Percentiles rank a stretch among this genome's conserved stretches.
phyloP scores from a whole-genome alignment of 805 yeast species.

The Hanseniaspora occidentalis region DNA sequence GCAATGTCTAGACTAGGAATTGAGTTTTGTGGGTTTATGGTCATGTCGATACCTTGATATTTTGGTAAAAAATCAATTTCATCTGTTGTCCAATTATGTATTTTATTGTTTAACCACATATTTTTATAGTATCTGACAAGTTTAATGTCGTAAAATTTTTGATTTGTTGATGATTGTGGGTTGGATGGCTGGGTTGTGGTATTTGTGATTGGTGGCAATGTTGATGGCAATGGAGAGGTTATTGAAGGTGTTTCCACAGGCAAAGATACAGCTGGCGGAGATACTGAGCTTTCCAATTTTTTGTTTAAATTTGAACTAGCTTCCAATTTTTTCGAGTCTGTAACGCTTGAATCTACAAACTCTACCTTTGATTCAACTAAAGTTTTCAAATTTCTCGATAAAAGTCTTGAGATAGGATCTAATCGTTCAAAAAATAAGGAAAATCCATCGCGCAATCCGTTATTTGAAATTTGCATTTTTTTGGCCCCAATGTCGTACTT shows the following conservation, averaged over 20 bases:
- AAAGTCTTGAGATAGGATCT: too few species aligned
- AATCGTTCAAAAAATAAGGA: too few species aligned
- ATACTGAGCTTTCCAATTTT: too few species aligned
- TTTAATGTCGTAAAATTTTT: constrained; percentile 19
- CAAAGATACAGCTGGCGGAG: not conserved
- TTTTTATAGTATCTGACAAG: constrained; percentile 23
- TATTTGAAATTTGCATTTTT: not conserved
- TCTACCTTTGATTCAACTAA: not conserved
- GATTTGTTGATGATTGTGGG: constrained; percentile 4
- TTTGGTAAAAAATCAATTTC: constrained; percentile 20
- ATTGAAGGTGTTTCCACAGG: constrained; percentile 15
- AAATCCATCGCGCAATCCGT: not conserved
- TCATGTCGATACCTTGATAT: constrained; percentile 21
- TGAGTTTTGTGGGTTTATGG: constrained; percentile 19
- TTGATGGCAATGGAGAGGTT: constrained; percentile 20
- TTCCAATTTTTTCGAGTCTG: too few species aligned
- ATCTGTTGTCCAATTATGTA: constrained; percentile 25
- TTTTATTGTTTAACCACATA: constrained; percentile 28
- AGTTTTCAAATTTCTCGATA: not conserved
- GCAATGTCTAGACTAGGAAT: constrained; percentile 13
- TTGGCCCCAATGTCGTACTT: not conserved
- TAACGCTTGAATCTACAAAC: not conserved
- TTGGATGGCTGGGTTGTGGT: constrained; percentile 3
- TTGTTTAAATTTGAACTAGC: too few species aligned
- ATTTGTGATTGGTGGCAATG: constrained; percentile 16